These are phyloP conservation scores for Ceratorhiza oryzae-sativae DNA, from an alignment of 1,284 basidiomycete species.

Conservation along the genomic window DNA sequence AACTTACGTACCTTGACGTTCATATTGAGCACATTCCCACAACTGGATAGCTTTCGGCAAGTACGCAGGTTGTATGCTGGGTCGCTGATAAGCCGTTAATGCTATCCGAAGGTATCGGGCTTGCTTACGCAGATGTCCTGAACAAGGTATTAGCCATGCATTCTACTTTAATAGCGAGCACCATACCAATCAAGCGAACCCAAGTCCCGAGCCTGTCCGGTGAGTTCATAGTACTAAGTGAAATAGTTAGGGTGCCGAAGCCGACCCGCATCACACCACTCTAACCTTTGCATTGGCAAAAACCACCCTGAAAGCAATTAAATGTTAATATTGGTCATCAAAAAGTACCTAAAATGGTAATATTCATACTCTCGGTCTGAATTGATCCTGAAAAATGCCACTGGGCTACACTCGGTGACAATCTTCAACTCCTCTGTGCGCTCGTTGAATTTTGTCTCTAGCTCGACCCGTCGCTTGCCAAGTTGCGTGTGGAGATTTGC, in stretches of 20 bases:
- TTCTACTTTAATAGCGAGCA: background rate
- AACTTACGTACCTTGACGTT: slow-evolving; percentile 38
- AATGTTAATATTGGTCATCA: background rate
- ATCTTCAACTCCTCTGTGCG: slow-evolving; percentile 49
- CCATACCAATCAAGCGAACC: slow-evolving; percentile 42
- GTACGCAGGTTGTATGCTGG: slow-evolving; percentile 43
- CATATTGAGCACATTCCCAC: slow-evolving; percentile 41
- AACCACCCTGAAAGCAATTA: slow-evolving; percentile 39
- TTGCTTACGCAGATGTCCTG: slow-evolving; percentile 28
- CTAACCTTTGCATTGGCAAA: slow-evolving; percentile 36
- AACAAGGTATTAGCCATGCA: background rate
- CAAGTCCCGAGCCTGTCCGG: slow-evolving; percentile 40
- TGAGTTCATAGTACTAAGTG: slow-evolving; percentile 45
- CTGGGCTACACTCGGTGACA: slow-evolving; percentile 48
- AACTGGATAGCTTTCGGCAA: slow-evolving; percentile 33
- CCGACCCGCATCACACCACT: background rate
- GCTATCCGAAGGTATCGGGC: background rate
- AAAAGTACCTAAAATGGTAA: background rate
- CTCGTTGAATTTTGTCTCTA: slow-evolving; percentile 50
- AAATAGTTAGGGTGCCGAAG: slow-evolving; percentile 9
- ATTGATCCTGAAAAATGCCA: slow-evolving; percentile 42
- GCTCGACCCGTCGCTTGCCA: slow-evolving; percentile 47
- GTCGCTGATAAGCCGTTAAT: background rate
- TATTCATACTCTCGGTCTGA: slow-evolving; percentile 38
- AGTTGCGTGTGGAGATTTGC: slow-evolving; percentile 48